Base-by-base conservation (phyloP, 306 rosid species). In the Medicago ruthenica region DNA sequence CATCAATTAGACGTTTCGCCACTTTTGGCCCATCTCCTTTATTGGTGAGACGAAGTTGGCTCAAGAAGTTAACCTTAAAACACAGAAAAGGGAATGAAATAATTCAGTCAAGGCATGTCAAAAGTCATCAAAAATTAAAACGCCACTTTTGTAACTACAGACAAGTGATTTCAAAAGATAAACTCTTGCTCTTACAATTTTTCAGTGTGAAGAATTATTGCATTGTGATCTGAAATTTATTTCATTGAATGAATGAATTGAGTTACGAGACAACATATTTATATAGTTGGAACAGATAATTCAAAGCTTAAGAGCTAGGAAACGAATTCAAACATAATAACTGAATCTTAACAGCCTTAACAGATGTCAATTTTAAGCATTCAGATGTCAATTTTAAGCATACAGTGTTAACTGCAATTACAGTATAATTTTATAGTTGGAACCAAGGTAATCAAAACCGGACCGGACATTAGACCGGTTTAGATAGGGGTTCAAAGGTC, bases 11-110 rank as follows among this genome's bases (percentile, higher is more conserved):
- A 48, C 91, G 93, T 88, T 95, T 95, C 9, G 99, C 99, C 79
- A 92, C 97, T 76, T 85, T 92, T 24, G 99, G 96, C 69, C 99
- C 99, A 76, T 95, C 97, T 83, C 92, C 96, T 79, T 77, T 90
- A 66, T 81, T 87, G 44, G 89, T 81, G 7, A 92, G 96, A 44
- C 90, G 96, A 53, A 90, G 87, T 89, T 95, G 97, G 83, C 97
- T 92, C 89, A 95, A 84, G 83, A 92, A 95, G 79, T 95, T 95
- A 45, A 95, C 89, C 99, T 95, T 80, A 65, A 86, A 62, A 54
- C 5, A 70, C 51, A 76, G 15, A 70, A 24, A 80, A 71, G 73
- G 55, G 31, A 70, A 59, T 60, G 53, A 74, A 36, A 37, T 36
- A 79, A 6, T n/a, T 27, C 62, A 16, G 69, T 67, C 36, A 41